Base-by-base conservation (phyloP, 2,329 filamentous ascomycete genomes). In the Paraphaeosphaeria minitans region DNA sequence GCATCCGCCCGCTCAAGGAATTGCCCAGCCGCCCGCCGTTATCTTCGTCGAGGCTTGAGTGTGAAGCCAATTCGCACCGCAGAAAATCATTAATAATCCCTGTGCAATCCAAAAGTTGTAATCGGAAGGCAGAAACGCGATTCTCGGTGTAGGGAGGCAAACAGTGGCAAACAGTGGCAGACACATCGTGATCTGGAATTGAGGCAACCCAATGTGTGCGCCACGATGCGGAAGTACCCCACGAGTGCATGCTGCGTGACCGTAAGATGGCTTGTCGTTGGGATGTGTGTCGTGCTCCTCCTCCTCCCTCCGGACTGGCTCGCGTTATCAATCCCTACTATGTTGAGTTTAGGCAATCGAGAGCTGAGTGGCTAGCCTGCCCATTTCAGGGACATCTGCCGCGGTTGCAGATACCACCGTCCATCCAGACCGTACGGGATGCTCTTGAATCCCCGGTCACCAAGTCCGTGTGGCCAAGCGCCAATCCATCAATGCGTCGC, bases 261-360 rank as follows among this genome's bases (percentile, higher is more conserved):
- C 49, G 57, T 59, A 56, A 63, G 42, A 56, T 64, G 4, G 63
- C 57, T 62, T 60, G 58, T 49, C 45, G n/a, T 51, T 50, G 27
- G 53, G 59, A 54, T 55, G 56, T 55, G 57, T 52, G 42, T 60
- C 52, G 22, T 58, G 53, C 48, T 51, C 52, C 31, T 59, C 53
- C 58, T 59, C 60, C 58, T 27, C n/a, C n/a, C 41, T 49, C 56
- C 39, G 51, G 43, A 57, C 60, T 55, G 58, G 57, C 55, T 63
- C 56, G 57, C 61, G 66, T 69, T 72, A 71, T 71, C 70, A 66
- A 53, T 52, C 58, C 62, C 49, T 59, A 37, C 57, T 51, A 48
- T 45, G 55, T 49, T 37, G 57, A 54, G 52, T 66, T 62, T 61
- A 66, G 63, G 63, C 58, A 64, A 60, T 60, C 58, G 54, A 60